A percentile compares a stretch with the other conserved stretches of the same genome.
Evolutionary conservation across 768 basidiomycete genomes (phyloP).

Genomic region (Epithele typhae): DNA sequence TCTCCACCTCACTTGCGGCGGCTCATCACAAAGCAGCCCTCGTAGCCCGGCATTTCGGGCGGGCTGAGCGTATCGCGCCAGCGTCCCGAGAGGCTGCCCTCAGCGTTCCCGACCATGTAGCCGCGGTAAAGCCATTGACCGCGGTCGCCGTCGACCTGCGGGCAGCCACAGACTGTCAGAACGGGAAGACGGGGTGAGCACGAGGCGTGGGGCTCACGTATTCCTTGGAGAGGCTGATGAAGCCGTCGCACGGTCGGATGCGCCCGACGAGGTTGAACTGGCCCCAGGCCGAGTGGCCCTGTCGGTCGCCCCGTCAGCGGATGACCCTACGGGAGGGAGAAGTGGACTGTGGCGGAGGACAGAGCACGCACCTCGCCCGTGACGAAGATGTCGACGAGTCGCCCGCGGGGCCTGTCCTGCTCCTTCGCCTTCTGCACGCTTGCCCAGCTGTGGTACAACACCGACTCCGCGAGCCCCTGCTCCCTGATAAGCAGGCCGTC

Average conservation of each 20-base stretch:
- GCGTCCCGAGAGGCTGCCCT: constrained; percentile 74
- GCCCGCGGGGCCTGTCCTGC: constrained; percentile 3
- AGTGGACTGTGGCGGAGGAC: too few relatives aligned
- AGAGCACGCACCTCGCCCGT: constrained; percentile 64
- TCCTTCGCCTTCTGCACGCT: constrained; percentile 2
- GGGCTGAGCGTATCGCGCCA: constrained; percentile 85
- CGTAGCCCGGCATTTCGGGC: constrained; percentile 62
- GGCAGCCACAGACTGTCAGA: not conserved
- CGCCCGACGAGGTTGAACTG: constrained; percentile 78
- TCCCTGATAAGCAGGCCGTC: constrained; percentile 47
- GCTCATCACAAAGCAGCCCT: constrained; percentile 81
- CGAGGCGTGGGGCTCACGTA: constrained; percentile 46
- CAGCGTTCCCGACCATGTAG: constrained; percentile 65
- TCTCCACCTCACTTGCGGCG: constrained; percentile 49
- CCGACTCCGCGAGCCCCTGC: constrained; percentile 29
- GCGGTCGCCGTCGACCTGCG: constrained; percentile 62
- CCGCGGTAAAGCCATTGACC: constrained; percentile 87
- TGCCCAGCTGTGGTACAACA: constrained; percentile 26
- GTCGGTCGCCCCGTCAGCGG: too few relatives aligned
- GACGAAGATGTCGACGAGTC: constrained; percentile 58
- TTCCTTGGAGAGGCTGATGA: constrained; percentile 79
- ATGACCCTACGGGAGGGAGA: too few relatives aligned
- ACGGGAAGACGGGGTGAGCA: constrained; percentile 19
- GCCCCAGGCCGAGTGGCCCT: constrained; percentile 93
- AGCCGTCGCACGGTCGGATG: constrained; percentile 76